These are phyloP conservation scores for Trametopsis cervina DNA, from an alignment of 768 basidiomycete genomes.

Conservation along the genomic window DNA sequence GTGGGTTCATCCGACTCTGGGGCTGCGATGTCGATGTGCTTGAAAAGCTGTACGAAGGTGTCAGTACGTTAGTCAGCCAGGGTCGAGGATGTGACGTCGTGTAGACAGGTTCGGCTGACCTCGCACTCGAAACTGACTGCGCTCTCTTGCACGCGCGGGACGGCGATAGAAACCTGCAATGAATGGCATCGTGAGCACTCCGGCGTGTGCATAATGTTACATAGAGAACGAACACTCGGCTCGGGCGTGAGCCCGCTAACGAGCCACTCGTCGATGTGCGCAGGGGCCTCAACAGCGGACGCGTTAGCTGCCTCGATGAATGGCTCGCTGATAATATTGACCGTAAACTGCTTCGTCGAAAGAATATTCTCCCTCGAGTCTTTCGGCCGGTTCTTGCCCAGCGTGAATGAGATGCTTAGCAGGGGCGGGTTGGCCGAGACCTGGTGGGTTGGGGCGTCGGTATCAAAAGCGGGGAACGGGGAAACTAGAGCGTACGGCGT, in stretches of 20 bases:
- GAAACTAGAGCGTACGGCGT: conserved; percentile 3
- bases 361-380: conserved; percentile 64
- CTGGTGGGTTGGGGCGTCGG: conserved; percentile 23
- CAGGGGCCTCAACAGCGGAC: conserved; percentile 49
- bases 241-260: conserved; percentile 51
- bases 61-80: conserved; percentile 19
- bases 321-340: conserved; percentile 65
- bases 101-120: conserved; percentile 48
- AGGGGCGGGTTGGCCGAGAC: conserved; percentile 60
- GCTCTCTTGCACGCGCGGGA: conserved; percentile 50
- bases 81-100: conserved; percentile 39
- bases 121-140: conserved; percentile 57
- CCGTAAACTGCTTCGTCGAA: conserved; percentile 59
- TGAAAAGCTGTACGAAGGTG: not conserved
- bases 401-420: conserved; percentile 52
- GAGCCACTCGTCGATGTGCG: conserved; percentile 49
- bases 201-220: not conserved
- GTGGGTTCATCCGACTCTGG: not conserved
- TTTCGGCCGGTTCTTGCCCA: conserved; percentile 38
- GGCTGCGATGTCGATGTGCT: conserved; percentile 1
- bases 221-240: conserved; percentile 34
- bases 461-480: not conserved
- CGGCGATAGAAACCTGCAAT: conserved; percentile 39
- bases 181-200: not conserved
- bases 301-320: conserved; percentile 52